These are phyloP conservation scores for Acacia confusa DNA, from an alignment of 306 rosid genomes.

Conservation along the genomic window DNA sequence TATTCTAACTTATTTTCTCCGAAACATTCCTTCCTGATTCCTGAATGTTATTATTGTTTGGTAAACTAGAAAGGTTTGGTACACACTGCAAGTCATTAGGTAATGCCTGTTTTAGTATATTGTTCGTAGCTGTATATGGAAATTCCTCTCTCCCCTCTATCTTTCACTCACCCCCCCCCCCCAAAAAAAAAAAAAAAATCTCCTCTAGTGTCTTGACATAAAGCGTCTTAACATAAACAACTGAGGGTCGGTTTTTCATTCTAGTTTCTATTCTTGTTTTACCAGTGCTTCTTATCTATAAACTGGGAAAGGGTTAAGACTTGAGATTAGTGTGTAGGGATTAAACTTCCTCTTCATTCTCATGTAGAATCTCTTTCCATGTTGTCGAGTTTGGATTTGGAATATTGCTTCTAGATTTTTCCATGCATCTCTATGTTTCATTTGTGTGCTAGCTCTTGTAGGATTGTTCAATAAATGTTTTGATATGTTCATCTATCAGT, in stretches of 20 bases:
- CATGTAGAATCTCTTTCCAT: not conserved
- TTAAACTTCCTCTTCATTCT: not conserved
- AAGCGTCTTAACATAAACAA: not conserved
- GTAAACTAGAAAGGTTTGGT: conserved; percentile 2
- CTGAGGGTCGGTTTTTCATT: conserved; percentile 14
- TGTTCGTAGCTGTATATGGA: not conserved
- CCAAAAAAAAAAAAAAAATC: not conserved
- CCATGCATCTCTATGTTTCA: not conserved
- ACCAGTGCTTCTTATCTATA: not conserved
- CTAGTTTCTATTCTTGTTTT: not conserved
- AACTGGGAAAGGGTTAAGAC: not conserved
- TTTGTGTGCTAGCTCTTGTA: conserved; percentile 2
- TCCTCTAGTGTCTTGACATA: not conserved
- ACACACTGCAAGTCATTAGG: not conserved
- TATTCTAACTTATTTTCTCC: not conserved
- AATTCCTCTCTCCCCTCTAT: not conserved
- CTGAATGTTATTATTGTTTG: not conserved
- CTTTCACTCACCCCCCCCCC: not conserved
- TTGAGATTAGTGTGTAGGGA: not conserved
- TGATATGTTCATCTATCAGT: not conserved
- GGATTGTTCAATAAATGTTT: not conserved
- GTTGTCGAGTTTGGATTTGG: not conserved
- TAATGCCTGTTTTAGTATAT: not conserved
- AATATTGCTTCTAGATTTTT: not conserved
- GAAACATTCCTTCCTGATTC: conserved; percentile 10